These are phyloP conservation scores for Geotrichum ghanense DNA, from an alignment of 805 yeast species.

Conservation along the genomic window DNA sequence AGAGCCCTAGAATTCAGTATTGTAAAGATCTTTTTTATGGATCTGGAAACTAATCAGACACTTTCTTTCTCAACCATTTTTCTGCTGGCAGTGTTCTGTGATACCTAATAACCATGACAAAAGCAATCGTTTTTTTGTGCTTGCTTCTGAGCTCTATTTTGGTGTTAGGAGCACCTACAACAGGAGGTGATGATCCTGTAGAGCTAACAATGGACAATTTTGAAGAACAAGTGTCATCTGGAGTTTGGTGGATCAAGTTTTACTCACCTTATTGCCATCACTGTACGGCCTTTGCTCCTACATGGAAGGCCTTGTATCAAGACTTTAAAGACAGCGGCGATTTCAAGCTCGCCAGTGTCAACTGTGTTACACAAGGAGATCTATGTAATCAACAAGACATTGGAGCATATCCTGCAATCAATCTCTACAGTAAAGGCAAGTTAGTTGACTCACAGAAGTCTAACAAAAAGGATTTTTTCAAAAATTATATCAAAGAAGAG, in stretches of 20 bases:
- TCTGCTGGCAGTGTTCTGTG: too few species aligned
- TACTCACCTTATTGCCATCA: constrained; percentile 85
- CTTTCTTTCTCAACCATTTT: too few species aligned
- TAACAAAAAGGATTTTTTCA: neutral
- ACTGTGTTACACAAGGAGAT: constrained; percentile 82
- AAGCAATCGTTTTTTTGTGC: neutral
- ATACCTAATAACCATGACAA: neutral
- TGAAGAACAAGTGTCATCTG: constrained; percentile 35
- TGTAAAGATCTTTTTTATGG: too few species aligned
- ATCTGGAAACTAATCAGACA: too few species aligned
- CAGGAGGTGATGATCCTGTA: constrained; percentile 32
- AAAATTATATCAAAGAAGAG: neutral
- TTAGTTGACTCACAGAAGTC: constrained; percentile 15
- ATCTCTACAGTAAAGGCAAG: constrained; percentile 40
- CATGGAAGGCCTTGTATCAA: constrained; percentile 61
- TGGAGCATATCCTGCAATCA: constrained; percentile 54
- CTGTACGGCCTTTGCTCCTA: constrained; percentile 70
- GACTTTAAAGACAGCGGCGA: constrained; percentile 37
- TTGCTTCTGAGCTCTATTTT: neutral
- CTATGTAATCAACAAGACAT: constrained; percentile 62
- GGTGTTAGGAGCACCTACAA: neutral
- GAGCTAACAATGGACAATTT: constrained; percentile 41
- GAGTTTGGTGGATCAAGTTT: constrained; percentile 72
- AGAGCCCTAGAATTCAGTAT: too few species aligned
- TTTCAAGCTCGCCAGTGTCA: constrained; percentile 57